Base-by-base conservation (phyloP, 306 rosid species). In the Morella rubra region DNA sequence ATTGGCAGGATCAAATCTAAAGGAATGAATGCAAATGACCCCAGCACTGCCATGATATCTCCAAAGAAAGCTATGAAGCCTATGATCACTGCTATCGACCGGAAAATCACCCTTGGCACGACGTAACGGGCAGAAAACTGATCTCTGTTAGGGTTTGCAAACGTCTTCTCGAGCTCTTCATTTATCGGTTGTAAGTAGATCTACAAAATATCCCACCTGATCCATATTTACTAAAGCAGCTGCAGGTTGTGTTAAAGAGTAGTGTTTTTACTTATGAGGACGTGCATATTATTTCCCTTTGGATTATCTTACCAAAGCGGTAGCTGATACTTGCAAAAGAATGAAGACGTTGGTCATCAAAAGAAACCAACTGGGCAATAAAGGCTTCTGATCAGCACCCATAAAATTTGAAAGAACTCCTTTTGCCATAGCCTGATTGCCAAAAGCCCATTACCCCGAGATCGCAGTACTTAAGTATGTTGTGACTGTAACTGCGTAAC, bases 391-490 rank as follows among this genome's bases (percentile, higher is more conserved):
- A 0, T 41, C 49, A 62, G 1, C 77, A 13, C 72, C 71, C 83
- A 91, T 75, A 47, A 90, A 91, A 79, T 88, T 93, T 2, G 66
- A 4, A 73, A 91, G 82, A 84, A 93, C 2, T 8, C 37, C 37
- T 32, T 92, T 82, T 69, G 74, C 81, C 84, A 20, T 40, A 4
- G 96, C 74, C 24, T 81, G 71, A 81, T 90, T 90, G 15, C 98
- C 98, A 82, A 91, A 93, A 14, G 92, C 88, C 97, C 98, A 93
- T 83, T 93, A 93, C 14, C 93, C 98, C 40, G 98, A 87, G 8
- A 91, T 86, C 20, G 85, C 91, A 2, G 88, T 90, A 42, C 84
- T 87, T 51, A 84, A 89, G 54, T 65, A 93, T 16, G 90, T 88
- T 10, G 64, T 32, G 22, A 37, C 82, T 83, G 91, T 81, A 19